A percentile compares a stretch with the other conserved stretches of the same genome.
Evolutionary conservation across 2,329 filamentous ascomycete genomes (phyloP).

Genomic region (Aureobasidium pullulans): DNA sequence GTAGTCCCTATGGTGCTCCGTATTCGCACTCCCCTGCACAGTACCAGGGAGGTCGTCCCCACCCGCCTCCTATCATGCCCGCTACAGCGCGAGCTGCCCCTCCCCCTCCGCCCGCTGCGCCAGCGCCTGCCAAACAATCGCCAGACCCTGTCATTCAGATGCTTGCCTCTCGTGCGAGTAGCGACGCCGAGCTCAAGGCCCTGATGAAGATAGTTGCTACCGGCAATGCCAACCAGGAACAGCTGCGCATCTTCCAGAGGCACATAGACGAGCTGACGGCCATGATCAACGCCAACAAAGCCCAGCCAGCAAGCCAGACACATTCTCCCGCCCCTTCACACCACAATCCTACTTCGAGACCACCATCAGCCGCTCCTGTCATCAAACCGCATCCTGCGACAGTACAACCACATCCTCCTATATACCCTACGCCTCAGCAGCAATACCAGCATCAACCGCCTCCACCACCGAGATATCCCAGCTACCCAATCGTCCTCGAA

Average conservation of each 20-base stretch:
- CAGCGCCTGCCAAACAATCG: slow-evolving; percentile 22
- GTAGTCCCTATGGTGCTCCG: slow-evolving; percentile 5
- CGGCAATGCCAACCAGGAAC: slow-evolving; percentile 62
- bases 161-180: slow-evolving; percentile 66
- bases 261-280: slow-evolving; percentile 72
- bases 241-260: slow-evolving; percentile 67
- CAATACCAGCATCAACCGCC: slow-evolving; percentile 20
- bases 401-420: neutral
- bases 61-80: slow-evolving; percentile 21
- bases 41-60: neutral
- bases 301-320: slow-evolving; percentile 15
- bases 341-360: neutral
- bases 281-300: slow-evolving; percentile 37
- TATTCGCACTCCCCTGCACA: slow-evolving; percentile 1
- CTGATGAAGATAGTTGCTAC: slow-evolving; percentile 79
- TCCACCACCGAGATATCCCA: slow-evolving; percentile 44
- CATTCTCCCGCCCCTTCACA: slow-evolving; percentile 13
- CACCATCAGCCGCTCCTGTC: neutral
- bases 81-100: slow-evolving; percentile 17
- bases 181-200: slow-evolving; percentile 63
- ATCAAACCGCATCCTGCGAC: slow-evolving; percentile 8
- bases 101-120: slow-evolving; percentile 15
- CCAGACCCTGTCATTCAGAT: slow-evolving; percentile 75
- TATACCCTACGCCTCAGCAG: slow-evolving; percentile 5
- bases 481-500: slow-evolving; percentile 61